Evolutionary conservation across 352 stramenopile genomes (phyloP).

Genomic region (Phytophthora tentaculata): DNA sequence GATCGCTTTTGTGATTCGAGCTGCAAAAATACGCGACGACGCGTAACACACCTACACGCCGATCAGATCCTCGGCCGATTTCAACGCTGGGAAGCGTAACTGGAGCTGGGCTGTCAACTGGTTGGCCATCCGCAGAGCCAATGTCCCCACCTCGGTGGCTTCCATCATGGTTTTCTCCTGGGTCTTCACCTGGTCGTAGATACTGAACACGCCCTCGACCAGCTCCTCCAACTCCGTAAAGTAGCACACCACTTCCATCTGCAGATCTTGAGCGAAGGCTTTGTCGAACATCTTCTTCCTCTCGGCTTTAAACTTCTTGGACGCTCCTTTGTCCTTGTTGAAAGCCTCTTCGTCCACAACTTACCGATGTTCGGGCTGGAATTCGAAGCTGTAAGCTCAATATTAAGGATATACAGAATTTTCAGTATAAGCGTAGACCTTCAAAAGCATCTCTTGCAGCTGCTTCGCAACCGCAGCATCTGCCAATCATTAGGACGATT

Average conservation of each 20-base stretch:
- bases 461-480: no score
- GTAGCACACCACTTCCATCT: conserved; percentile 3
- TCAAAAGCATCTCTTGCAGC: no score
- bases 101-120: conserved; percentile 1
- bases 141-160: conserved; percentile 1
- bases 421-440: no score
- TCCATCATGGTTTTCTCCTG: background rate
- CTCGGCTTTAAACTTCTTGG: conserved; percentile 1
- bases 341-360: conserved; percentile 11
- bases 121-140: background rate
- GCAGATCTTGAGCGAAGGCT: conserved; percentile 4
- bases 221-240: conserved; percentile 6
- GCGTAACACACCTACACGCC: background rate
- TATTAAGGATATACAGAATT: no score
- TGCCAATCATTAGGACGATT: no score
- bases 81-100: background rate
- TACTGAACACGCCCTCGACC: background rate
- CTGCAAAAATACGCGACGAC: background rate
- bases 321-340: background rate
- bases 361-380: no score
- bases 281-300: background rate
- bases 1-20: background rate
- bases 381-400: no score
- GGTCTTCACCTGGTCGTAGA: conserved; percentile 8
- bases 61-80: background rate